These are phyloP conservation scores for Aspergillus heteromorphus DNA, from an alignment of 495 filamentous ascomycete genomes.

Conservation along the genomic window DNA sequence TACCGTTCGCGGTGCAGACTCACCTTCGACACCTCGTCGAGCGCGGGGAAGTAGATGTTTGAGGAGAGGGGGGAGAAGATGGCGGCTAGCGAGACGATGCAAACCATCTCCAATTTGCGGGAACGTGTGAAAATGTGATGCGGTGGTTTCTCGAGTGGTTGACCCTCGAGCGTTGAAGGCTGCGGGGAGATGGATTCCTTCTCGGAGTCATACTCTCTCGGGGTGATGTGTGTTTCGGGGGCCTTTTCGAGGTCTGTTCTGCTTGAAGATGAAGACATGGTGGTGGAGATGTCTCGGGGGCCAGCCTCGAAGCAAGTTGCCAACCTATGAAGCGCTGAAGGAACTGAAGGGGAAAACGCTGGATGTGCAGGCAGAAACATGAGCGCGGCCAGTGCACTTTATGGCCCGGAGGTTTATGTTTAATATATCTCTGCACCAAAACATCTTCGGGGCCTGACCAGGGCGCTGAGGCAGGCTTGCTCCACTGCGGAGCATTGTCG, in stretches of 20 bases:
- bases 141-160: not conserved
- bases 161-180: not conserved
- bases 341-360: not conserved
- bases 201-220: not conserved
- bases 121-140: slow-evolving; percentile 9
- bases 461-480: not conserved
- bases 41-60: slow-evolving; percentile 75
- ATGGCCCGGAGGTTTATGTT: not conserved
- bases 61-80: slow-evolving; percentile 63
- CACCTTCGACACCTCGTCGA: slow-evolving; percentile 37
- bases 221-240: not conserved
- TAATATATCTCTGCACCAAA: not conserved
- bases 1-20: slow-evolving; percentile 5
- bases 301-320: slow-evolving; percentile 1
- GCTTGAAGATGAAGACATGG: not conserved
- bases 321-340: not conserved
- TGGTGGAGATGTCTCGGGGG: not conserved
- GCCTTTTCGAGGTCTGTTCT: not conserved
- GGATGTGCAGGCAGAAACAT: not conserved
- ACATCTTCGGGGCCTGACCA: not conserved
- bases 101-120: slow-evolving; percentile 5
- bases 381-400: not conserved
- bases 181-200: not conserved
- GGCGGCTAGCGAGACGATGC: slow-evolving; percentile 47
- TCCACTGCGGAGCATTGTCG: not conserved